Evolutionary conservation across 78 protist species (phyloP).

Genomic region (Polysphondylium violaceum): DNA sequence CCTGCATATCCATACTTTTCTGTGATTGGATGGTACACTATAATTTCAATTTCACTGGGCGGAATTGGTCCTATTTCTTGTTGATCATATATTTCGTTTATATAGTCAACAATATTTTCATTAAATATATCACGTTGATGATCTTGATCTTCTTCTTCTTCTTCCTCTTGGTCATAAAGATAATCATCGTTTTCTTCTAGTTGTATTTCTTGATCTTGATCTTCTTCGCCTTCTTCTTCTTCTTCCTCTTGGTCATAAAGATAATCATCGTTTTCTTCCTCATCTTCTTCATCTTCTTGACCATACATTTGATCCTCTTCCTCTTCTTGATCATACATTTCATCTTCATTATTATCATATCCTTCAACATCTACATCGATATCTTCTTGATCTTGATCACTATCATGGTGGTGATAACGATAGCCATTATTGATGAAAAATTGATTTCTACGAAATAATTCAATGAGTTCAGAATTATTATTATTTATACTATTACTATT

Average conservation of each 20-base stretch:
- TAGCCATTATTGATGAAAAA: background rate
- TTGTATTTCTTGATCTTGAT: background rate
- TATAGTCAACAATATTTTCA: constrained; percentile 7
- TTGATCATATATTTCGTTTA: background rate
- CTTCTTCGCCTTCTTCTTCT: background rate
- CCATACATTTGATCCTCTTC: background rate
- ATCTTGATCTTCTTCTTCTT: background rate
- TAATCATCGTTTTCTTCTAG: background rate
- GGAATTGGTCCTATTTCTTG: background rate
- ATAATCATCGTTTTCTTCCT: background rate
- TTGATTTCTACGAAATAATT: background rate
- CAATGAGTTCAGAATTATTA: background rate
- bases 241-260: background rate
- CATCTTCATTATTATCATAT: constrained; percentile 3
- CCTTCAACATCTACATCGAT: background rate
- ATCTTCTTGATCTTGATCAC: background rate
- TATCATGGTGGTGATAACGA: background rate
- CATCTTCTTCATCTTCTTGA: background rate
- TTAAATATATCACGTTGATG: background rate
- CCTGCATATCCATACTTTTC: constrained; percentile 44
- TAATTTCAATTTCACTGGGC: background rate
- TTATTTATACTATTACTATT: no score
- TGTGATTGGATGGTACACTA: constrained; percentile 16
- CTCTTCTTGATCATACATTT: background rate
- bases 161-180: background rate